A percentile compares a stretch with the other conserved stretches of the same genome.
Evolutionary conservation across 163 green algal genomes (phyloP).

Genomic region (Smithsoniella earleae): DNA sequence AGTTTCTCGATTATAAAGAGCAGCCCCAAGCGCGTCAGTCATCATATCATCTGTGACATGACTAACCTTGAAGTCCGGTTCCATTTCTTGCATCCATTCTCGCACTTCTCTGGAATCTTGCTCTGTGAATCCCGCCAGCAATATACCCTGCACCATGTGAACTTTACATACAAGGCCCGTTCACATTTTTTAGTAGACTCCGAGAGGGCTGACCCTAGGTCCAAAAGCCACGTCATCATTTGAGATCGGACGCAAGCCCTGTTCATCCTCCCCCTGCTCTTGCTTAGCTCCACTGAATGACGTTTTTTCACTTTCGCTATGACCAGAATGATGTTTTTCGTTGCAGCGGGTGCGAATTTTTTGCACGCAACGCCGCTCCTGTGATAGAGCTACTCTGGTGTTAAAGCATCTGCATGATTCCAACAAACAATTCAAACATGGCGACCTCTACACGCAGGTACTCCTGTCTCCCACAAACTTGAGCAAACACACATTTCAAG

Average conservation of each 20-base stretch:
- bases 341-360: too few relatives aligned
- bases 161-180: not conserved
- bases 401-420: too few relatives aligned
- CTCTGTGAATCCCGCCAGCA: slow-evolving; percentile 3
- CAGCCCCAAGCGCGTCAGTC: not conserved
- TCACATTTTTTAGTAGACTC: not conserved
- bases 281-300: too few relatives aligned
- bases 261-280: not conserved
- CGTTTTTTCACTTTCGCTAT: too few relatives aligned
- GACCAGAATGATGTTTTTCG: too few relatives aligned
- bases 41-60: slow-evolving; percentile 19
- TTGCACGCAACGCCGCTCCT: too few relatives aligned
- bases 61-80: slow-evolving; percentile 7
- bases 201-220: not conserved
- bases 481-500: too few relatives aligned
- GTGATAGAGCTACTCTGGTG: too few relatives aligned
- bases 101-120: not conserved
- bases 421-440: too few relatives aligned
- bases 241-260: not conserved
- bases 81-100: slow-evolving; percentile 28
- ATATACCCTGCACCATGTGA: slow-evolving; percentile 7
- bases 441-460: too few relatives aligned
- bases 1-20: not conserved
- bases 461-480: too few relatives aligned
- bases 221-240: not conserved